Base-by-base conservation (phyloP, 768 basidiomycete genomes). In the Xerocomus brunneocitrinus region DNA sequence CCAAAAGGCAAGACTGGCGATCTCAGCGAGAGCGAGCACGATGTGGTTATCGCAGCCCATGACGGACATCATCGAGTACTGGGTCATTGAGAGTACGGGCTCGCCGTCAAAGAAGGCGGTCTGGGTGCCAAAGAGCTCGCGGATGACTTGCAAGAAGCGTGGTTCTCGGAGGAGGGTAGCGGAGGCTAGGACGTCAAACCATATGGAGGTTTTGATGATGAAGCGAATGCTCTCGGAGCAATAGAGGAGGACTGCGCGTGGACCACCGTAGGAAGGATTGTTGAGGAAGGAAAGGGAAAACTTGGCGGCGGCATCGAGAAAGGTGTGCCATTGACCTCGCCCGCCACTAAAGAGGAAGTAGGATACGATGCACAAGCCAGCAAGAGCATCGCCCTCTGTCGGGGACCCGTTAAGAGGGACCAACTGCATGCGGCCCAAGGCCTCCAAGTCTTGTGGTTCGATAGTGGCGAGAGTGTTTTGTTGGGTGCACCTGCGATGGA, bases 41-140 rank as follows among this genome's bases (percentile, higher is more conserved):
- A 88, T 81, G 55, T 75, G 72, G 70, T 91, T 89, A 61, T 87
- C 84, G 74, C 90, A 91, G 19, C 90, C 90, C 89, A 93, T 92
- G 5, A 89, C 79, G 41, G 78, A 75, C 71, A 89, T 75, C 90
- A 92, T 92, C n/a, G 82, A 83, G 52, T 81, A 75, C 62, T 77
- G 73, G 3, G 48, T 41, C 43, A 67, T 63, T 51, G 73, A 72
- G 24, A 66, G 62, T 46, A 80, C 66, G 56, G 72, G 76, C 43
- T 74, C 76, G 30, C 60, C 63, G 19, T 68, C 66, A 27, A 68
- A 57, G 24, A 48, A 58, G 41, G 56, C 53, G 4, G 32, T 8
- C 13, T 49, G 61, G 6, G 55, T 41, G 19, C 65, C 67, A 68
- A 84, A 91, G 40, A 92, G 72, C 25, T 68, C 66, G 24, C 78